phyloP scores from a whole-genome alignment of 768 basidiomycete species.

The Trametes cingulata region DNA sequence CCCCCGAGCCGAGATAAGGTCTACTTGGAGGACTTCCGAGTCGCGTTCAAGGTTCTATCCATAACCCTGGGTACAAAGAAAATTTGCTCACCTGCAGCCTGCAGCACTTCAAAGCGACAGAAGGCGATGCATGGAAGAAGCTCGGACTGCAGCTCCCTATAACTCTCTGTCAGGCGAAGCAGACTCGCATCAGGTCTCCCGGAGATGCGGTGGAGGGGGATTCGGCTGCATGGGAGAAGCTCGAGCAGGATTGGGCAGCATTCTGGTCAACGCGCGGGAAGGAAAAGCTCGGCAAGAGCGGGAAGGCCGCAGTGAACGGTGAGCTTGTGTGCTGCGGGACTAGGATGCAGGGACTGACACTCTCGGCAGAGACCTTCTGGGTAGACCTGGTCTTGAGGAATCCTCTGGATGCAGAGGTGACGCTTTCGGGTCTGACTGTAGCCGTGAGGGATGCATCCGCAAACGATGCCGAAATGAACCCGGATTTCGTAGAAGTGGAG shows the following conservation, averaged over 20 bases:
- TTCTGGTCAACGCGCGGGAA: slow-evolving; percentile 61
- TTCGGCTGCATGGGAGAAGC: slow-evolving; percentile 55
- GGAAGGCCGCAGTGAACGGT: slow-evolving; percentile 69
- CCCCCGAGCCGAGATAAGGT: slow-evolving; percentile 54
- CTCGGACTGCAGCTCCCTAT: slow-evolving; percentile 62
- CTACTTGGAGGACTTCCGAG: slow-evolving; percentile 83
- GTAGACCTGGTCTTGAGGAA: slow-evolving; percentile 71
- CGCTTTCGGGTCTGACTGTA: slow-evolving; percentile 61
- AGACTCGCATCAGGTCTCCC: slow-evolving; percentile 59
- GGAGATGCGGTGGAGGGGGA: slow-evolving; percentile 49
- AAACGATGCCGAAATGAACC: slow-evolving; percentile 34
- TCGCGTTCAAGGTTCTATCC: slow-evolving; percentile 73
- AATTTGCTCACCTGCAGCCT: not conserved
- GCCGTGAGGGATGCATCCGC: slow-evolving; percentile 44
- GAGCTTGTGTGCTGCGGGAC: slow-evolving; percentile 14
- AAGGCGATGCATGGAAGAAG: slow-evolving; percentile 43
- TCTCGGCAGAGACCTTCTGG: slow-evolving; percentile 68
- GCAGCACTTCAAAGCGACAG: slow-evolving; percentile 73
- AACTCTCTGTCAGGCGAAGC: slow-evolving; percentile 58
- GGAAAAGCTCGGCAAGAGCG: slow-evolving; percentile 52
- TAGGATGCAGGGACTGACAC: not conserved
- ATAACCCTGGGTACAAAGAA: not conserved
- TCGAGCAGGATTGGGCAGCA: slow-evolving; percentile 64
- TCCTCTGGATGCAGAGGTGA: slow-evolving; percentile 75
- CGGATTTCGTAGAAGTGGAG: slow-evolving; percentile 55